Percentiles rank a stretch among this genome's conserved stretches.
phyloP scores from a whole-genome alignment of 257 asterid species.

The Salvia splendens region DNA sequence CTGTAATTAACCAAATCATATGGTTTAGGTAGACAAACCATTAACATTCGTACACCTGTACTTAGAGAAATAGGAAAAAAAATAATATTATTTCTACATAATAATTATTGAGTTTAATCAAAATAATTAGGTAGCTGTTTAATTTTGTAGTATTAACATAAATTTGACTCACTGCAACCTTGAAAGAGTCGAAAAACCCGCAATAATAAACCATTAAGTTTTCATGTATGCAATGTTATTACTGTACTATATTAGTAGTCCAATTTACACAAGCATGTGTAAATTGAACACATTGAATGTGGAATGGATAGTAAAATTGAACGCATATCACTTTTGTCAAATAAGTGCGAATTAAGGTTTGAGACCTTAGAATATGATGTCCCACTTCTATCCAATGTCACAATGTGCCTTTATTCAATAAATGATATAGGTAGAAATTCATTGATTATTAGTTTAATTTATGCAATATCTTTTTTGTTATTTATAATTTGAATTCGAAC shows the following conservation, averaged over 20 bases:
- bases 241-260: too few relatives aligned
- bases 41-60: constrained; percentile 24
- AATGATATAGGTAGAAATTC: background rate
- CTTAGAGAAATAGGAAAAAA: background rate
- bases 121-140: background rate
- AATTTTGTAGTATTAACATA: background rate
- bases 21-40: constrained; percentile 4
- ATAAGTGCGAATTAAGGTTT: background rate
- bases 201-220: too few relatives aligned
- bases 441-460: background rate
- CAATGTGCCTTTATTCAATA: background rate
- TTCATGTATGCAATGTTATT: too few relatives aligned
- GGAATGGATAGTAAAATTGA: background rate
- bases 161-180: too few relatives aligned
- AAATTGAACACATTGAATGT: too few relatives aligned
- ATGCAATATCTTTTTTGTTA: too few relatives aligned
- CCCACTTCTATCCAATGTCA: background rate
- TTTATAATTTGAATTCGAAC: background rate
- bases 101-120: background rate
- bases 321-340: background rate
- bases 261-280: too few relatives aligned
- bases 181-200: too few relatives aligned
- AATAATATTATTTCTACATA: background rate
- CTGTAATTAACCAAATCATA: constrained; percentile 33
- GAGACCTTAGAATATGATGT: background rate